Evolutionary conservation across 208 protist genomes (phyloP), one percentile per base, ranked within the genome.

Genomic region (Trypanosoma boissoni): DNA sequence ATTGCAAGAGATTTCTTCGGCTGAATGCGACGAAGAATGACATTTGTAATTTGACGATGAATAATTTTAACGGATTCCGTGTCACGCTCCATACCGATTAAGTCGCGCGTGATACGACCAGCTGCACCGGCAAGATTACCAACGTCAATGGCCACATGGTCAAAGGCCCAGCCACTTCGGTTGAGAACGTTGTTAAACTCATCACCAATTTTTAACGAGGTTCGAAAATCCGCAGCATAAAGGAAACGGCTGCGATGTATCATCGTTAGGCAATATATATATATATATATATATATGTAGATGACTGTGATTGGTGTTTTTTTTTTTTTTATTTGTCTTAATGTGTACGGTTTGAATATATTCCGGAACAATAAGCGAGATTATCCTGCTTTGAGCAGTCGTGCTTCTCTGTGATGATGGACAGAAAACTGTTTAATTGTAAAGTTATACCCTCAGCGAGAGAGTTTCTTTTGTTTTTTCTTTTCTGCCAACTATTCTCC

Each of bases 81-180:
- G 49, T 91, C 84, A 7, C 84, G 76, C 36, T 87, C 84, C 51
- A 67, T 61, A 24, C 84, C 80, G 32, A 81, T 64, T 8, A 83
- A 64, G 57, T 91, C 80, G 34, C 80, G 76, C 1, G 78, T 80
- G n/a, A 86, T 43, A 59, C 74, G 74, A 31, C 65, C 68, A 16
- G 80, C 74, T 1, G 68, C 50, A 52, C 46, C 56, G 34, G 72
- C 49, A 29, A 91, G 64, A 26, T 44, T 46, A 16, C 74, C 70
- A 21, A 88, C 58, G 51, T 91, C 80, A n/a, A 91, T 59, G 23
- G 80, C 66, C 0, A 91, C 69, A 60, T 91, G 84, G 50, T 91
- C 84, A 59, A 82, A 84, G 10, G 51, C 44, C 56, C 53, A 66
- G 0, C 45, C 31, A 29, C 55, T 65, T 49, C 80, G 83, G 14